phyloP scores from a whole-genome alignment of 2,329 filamentous ascomycete species.

The Ophiobolus disseminans region DNA sequence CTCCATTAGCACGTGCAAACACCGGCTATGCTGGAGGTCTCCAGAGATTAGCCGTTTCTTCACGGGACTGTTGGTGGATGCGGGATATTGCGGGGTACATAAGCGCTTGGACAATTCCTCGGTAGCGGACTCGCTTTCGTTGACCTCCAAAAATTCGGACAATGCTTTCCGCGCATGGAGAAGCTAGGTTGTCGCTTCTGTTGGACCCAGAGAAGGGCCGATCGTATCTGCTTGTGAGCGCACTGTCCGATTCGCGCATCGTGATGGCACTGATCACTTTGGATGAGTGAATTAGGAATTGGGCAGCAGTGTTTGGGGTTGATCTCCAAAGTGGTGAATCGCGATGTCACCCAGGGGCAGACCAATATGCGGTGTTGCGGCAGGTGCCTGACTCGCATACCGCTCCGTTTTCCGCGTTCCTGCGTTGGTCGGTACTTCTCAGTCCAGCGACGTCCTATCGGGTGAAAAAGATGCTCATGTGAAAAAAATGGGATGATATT shows the following conservation, averaged over 20 bases:
- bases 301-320: slow-evolving; percentile 7
- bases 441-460: too few relatives aligned
- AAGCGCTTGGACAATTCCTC: neutral
- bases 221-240: too few relatives aligned
- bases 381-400: neutral
- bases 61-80: slow-evolving; percentile 5
- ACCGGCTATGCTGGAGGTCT: neutral
- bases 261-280: too few relatives aligned
- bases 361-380: neutral
- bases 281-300: neutral
- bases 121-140: neutral
- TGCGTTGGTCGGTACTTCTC: slow-evolving; percentile 1
- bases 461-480: neutral
- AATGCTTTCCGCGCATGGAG: too few relatives aligned
- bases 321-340: too few relatives aligned
- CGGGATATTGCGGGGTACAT: slow-evolving; percentile 8
- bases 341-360: neutral
- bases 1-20: neutral
- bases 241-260: neutral
- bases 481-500: slow-evolving; percentile 22
- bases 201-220: too few relatives aligned
- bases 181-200: too few relatives aligned
- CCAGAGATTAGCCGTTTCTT: slow-evolving; percentile 2
- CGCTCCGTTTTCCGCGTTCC: slow-evolving; percentile 1
- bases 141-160: too few relatives aligned